Conservation (phyloP, 441 rosid genomes). For the Adansonia grandidieri region DNA sequence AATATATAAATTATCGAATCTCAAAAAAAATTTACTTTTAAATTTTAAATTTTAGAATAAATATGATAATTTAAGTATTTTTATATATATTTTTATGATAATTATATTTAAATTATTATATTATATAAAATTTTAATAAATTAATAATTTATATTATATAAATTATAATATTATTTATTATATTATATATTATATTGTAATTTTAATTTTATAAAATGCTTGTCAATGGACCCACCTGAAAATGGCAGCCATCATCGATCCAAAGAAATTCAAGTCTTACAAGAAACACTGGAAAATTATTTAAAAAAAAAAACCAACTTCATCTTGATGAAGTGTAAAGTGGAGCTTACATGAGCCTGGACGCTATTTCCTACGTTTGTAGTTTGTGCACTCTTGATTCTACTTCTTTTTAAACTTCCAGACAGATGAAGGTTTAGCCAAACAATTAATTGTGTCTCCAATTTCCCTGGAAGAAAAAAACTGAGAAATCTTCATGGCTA, state of each 20-base stretch:
- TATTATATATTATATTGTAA: too few relatives aligned
- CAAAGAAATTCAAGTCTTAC: constrained; percentile 12
- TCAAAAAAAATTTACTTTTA: not conserved
- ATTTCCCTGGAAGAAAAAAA: constrained; percentile 9
- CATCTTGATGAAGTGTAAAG: not conserved
- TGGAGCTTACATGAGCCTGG: not conserved
- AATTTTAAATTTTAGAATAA: not conserved
- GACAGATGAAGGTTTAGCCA: not conserved
- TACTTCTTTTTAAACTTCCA: not conserved
- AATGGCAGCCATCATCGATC: not conserved
- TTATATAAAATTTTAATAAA: too few relatives aligned
- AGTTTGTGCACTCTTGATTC: not conserved
- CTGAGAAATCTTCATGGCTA: constrained; percentile 44
- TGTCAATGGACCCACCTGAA: not conserved
- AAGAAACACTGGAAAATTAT: not conserved
- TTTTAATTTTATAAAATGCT: too few relatives aligned
- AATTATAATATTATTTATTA: too few relatives aligned
- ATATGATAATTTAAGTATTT: not conserved
- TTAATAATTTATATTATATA: too few relatives aligned
- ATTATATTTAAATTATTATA: too few relatives aligned
- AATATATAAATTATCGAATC: too few relatives aligned
- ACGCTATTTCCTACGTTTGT: not conserved
- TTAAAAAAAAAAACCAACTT: not conserved
- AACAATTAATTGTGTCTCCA: constrained; percentile 2
- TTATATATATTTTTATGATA: too few relatives aligned